Evolutionary conservation across 1,284 basidiomycete species (phyloP).

Genomic region (Ceratobasidium sp.): DNA sequence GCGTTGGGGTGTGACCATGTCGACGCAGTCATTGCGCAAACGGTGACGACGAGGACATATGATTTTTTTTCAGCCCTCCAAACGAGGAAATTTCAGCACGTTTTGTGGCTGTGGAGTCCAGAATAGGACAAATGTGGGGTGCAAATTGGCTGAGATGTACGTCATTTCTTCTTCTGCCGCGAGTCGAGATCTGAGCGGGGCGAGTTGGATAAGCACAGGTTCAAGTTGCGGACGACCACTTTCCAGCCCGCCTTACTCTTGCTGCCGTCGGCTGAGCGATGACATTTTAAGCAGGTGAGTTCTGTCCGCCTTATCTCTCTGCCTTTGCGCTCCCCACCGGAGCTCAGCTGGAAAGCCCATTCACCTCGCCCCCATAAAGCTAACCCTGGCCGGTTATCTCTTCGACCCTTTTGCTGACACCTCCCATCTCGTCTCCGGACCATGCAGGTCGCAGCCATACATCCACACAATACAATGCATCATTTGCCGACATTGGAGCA

Average conservation of each 20-base stretch:
- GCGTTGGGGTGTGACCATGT: not conserved
- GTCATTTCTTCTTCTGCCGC: not conserved
- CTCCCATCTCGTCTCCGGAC: slow-evolving; percentile 15
- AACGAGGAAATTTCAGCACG: not conserved
- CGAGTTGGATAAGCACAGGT: slow-evolving; percentile 3
- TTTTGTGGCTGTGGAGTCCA: slow-evolving; percentile 2
- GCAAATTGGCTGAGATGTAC: slow-evolving; percentile 7
- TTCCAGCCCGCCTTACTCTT: not conserved
- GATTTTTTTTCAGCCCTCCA: not conserved
- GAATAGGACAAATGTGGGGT: slow-evolving; percentile 4
- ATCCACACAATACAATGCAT: slow-evolving; percentile 25
- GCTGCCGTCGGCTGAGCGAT: slow-evolving; percentile 13
- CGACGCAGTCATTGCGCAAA: not conserved
- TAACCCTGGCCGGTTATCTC: not conserved
- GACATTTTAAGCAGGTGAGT: slow-evolving; percentile 33
- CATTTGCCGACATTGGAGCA: not conserved
- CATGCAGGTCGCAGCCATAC: slow-evolving; percentile 9
- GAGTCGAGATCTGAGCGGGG: slow-evolving; percentile 21
- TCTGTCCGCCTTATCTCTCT: not conserved
- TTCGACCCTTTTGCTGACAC: slow-evolving; percentile 29
- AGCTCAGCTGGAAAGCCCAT: slow-evolving; percentile 19
- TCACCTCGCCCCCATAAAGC: slow-evolving; percentile 26
- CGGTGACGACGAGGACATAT: not conserved
- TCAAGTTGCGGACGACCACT: slow-evolving; percentile 4
- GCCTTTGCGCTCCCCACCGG: slow-evolving; percentile 7